Evolutionary conservation across 1,139 yeast species (phyloP).

Genomic region (Sugiyamaella xylanicola): DNA sequence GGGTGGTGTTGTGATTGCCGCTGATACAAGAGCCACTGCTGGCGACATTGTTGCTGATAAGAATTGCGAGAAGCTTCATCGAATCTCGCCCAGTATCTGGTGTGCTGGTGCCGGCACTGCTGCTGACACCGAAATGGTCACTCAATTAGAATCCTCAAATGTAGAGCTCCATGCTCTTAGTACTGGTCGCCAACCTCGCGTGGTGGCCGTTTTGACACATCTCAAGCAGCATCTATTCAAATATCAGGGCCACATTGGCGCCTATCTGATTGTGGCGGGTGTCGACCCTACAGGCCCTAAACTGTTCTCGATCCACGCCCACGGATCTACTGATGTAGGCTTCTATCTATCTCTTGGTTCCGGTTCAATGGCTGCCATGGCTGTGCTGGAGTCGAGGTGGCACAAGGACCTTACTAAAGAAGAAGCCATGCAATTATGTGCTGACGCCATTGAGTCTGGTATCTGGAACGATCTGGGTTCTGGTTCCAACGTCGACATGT

Average conservation of each 20-base stretch:
- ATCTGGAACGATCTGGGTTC: conserved; percentile 99
- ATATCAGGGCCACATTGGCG: conserved; percentile 97
- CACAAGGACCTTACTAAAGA: conserved; percentile 73
- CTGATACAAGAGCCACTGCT: conserved; percentile 97
- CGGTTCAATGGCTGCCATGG: conserved; percentile 99
- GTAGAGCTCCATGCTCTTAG: conserved; percentile 85
- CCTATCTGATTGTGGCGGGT: conserved; percentile 95
- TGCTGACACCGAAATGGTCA: conserved; percentile 98
- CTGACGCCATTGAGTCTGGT: conserved; percentile 96
- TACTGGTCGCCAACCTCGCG: conserved; percentile 86
- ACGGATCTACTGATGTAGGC: conserved; percentile 96
- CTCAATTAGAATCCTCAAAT: conserved; percentile 88
- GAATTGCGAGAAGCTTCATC: conserved; percentile 93
- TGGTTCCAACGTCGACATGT: conserved; percentile 94
- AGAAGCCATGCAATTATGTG: conserved; percentile 85
- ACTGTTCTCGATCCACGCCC: conserved; percentile 91
- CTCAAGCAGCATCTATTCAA: conserved; percentile 93
- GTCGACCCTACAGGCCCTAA: conserved; percentile 96
- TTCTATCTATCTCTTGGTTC: conserved; percentile 91
- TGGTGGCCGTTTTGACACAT: conserved; percentile 89
- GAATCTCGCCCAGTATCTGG: conserved; percentile 93
- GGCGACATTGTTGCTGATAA: conserved; percentile 97
- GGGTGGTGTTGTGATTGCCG: conserved; percentile 96
- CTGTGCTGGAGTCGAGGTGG: conserved; percentile 90
- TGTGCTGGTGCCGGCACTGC: conserved; percentile 99